Percentiles rank a stretch among this genome's conserved stretches.
Conservation (phyloP, 768 basidiomycete genomes). For the Boletus sp. region DNA sequence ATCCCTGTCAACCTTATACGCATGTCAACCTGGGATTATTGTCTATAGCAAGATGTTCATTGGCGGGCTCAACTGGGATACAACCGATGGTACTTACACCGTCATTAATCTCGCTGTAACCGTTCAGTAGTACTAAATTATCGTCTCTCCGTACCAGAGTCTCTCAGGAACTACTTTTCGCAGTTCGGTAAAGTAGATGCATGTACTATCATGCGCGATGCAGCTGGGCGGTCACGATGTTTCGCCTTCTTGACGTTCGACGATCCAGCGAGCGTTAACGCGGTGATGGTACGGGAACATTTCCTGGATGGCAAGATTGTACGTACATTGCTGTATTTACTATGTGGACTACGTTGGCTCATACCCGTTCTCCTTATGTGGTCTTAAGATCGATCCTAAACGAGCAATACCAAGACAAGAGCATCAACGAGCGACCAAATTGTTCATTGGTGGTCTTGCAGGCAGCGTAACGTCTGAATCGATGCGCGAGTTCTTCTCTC, state of each 20-base stretch:
- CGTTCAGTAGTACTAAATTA: slow-evolving; percentile 43
- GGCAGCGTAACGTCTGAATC: slow-evolving; percentile 90
- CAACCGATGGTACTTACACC: slow-evolving; percentile 85
- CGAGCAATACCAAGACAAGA: slow-evolving; percentile 96
- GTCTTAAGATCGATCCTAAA: slow-evolving; percentile 93
- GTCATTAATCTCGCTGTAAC: slow-evolving; percentile 35
- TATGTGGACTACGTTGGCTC: slow-evolving; percentile 12
- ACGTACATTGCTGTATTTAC: slow-evolving; percentile 38
- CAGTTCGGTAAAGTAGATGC: slow-evolving; percentile 98
- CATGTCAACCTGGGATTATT: slow-evolving; percentile 22
- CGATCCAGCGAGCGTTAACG: slow-evolving; percentile 87
- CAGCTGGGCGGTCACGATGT: slow-evolving; percentile 89
- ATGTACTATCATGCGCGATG: slow-evolving; percentile 98
- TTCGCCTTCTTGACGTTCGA: slow-evolving; percentile 98
- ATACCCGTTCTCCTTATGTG: slow-evolving; percentile 17
- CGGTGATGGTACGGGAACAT: slow-evolving; percentile 94
- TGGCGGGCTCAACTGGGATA: slow-evolving; percentile 99
- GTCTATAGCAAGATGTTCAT: slow-evolving; percentile 98
- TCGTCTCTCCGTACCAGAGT: slow-evolving; percentile 46
- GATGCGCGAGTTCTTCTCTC: slow-evolving; percentile 89
- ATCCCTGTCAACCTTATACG: slow-evolving; percentile 24
- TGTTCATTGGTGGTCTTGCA: slow-evolving; percentile 94
- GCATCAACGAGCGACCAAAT: slow-evolving; percentile 87
- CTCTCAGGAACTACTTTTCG: slow-evolving; percentile 81
- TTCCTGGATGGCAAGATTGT: slow-evolving; percentile 97